Conservation (phyloP, 768 basidiomycete species). For the Tylopilus balloui region DNA sequence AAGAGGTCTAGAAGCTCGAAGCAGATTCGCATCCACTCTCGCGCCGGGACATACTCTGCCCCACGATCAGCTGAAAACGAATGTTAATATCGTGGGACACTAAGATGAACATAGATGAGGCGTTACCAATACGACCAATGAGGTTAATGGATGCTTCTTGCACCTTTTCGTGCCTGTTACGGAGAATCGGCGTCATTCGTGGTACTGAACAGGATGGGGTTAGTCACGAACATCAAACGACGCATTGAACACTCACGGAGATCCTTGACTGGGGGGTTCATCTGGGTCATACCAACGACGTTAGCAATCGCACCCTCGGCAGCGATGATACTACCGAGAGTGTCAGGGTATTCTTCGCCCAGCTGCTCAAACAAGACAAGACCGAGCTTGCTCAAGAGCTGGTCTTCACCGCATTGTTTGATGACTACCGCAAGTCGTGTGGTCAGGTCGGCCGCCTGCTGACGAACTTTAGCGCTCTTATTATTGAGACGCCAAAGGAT, state of each 20-base stretch:
- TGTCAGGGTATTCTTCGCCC: conserved; percentile 99
- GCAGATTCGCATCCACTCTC: conserved; percentile 99
- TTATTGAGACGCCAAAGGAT: conserved; percentile 99
- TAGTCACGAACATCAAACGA: not conserved
- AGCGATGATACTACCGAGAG: conserved; percentile 97
- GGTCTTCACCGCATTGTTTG: conserved; percentile 98
- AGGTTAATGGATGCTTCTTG: conserved; percentile 99
- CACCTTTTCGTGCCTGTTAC: conserved; percentile 98
- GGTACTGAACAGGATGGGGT: conserved; percentile 58
- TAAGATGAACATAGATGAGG: not conserved
- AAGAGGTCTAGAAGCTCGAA: conserved; percentile 95
- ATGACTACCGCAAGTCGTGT: conserved; percentile 95
- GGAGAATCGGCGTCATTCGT: conserved; percentile 99
- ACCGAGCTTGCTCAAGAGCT: conserved; percentile 91
- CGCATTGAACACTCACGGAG: conserved; percentile 61
- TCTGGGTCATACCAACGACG: conserved; percentile 99
- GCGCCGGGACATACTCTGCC: conserved; percentile 95
- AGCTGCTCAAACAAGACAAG: conserved; percentile 97
- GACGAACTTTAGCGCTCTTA: conserved; percentile 98
- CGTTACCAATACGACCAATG: conserved; percentile 89
- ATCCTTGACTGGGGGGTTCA: conserved; percentile 99
- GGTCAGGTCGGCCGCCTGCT: conserved; percentile 98
- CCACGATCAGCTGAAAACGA: conserved; percentile 80
- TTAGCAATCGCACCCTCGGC: conserved; percentile 99
- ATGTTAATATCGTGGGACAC: conserved; percentile 3